These are phyloP conservation scores for Macrolepiota fuliginosa DNA, from an alignment of 768 basidiomycete genomes.

Conservation along the genomic window DNA sequence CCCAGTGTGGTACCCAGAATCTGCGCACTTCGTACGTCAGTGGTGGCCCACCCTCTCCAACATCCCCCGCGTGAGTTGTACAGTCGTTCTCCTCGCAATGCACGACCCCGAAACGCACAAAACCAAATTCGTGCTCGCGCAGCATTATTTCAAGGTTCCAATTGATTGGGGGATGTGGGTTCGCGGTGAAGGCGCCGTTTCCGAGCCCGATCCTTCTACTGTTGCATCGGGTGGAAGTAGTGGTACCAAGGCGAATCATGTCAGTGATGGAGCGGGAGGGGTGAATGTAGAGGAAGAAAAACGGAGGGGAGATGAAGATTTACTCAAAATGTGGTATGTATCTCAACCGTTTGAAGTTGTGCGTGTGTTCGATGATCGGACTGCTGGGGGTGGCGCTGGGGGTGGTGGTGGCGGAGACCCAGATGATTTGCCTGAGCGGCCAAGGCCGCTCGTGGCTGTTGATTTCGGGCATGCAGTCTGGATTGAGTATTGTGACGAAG, in stretches of 20 bases:
- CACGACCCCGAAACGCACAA: constrained; percentile 60
- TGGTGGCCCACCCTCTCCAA: constrained; percentile 74
- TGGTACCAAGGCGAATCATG: neutral
- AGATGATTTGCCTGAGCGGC: constrained; percentile 35
- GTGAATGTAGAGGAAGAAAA: constrained; percentile 2
- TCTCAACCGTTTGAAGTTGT: constrained; percentile 71
- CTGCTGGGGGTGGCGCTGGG: no score
- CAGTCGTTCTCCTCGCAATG: constrained; percentile 63
- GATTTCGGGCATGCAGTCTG: constrained; percentile 89
- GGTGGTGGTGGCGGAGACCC: constrained; percentile 31
- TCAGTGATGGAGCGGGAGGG: neutral
- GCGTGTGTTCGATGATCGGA: constrained; percentile 49
- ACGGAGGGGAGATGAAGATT: constrained; percentile 38
- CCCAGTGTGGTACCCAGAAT: constrained; percentile 70
- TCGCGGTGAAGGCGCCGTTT: constrained; percentile 9
- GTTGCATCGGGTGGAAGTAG: neutral
- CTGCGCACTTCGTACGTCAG: constrained; percentile 75
- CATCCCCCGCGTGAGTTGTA: constrained; percentile 68
- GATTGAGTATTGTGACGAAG: constrained; percentile 56
- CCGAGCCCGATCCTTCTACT: neutral
- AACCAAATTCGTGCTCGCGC: constrained; percentile 63
- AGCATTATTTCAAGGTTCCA: constrained; percentile 76
- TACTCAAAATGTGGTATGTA: constrained; percentile 72
- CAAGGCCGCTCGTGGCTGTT: constrained; percentile 73
- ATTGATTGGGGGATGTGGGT: constrained; percentile 37